These are phyloP conservation scores for Fragaria vesca DNA, from an alignment of 306 rosid species.

Conservation along the genomic window DNA sequence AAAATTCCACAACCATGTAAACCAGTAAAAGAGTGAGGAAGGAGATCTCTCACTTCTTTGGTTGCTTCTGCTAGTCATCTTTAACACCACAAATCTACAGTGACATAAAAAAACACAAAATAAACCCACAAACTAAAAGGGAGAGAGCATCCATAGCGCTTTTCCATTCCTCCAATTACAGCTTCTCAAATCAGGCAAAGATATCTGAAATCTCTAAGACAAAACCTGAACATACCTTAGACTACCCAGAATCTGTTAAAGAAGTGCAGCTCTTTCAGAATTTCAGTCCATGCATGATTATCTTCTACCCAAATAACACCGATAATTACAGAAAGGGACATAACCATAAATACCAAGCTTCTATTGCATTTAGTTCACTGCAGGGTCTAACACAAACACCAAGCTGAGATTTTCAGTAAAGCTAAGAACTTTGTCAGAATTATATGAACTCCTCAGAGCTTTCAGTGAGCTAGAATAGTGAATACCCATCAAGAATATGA, in stretches of 20 bases:
- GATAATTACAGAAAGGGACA: not conserved
- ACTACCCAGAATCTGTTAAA: not conserved
- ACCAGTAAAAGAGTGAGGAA: constrained; percentile 9
- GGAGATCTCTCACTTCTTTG: not conserved
- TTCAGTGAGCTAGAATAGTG: constrained; percentile 17
- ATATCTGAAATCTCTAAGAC: not conserved
- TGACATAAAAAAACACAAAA: not conserved
- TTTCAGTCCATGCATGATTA: not conserved
- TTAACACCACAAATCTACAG: not conserved
- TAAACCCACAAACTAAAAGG: not conserved
- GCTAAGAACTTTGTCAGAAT: not conserved
- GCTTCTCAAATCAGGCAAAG: not conserved
- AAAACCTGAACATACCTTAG: not conserved
- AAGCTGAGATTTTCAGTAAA: not conserved
- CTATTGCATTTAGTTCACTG: not conserved
- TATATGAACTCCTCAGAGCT: not conserved
- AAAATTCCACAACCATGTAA: constrained; percentile 13
- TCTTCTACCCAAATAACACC: not conserved
- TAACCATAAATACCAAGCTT: not conserved
- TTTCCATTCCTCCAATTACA: not conserved
- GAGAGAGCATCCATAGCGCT: not conserved
- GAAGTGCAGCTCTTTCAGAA: not conserved
- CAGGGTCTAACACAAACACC: not conserved
- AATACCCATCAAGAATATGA: constrained; percentile 16
- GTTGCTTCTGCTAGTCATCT: not conserved